Percentiles rank a stretch among this genome's conserved stretches.
Evolutionary conservation across 495 filamentous ascomycete species (phyloP).

Genomic region (Sordaria brevicollis): DNA sequence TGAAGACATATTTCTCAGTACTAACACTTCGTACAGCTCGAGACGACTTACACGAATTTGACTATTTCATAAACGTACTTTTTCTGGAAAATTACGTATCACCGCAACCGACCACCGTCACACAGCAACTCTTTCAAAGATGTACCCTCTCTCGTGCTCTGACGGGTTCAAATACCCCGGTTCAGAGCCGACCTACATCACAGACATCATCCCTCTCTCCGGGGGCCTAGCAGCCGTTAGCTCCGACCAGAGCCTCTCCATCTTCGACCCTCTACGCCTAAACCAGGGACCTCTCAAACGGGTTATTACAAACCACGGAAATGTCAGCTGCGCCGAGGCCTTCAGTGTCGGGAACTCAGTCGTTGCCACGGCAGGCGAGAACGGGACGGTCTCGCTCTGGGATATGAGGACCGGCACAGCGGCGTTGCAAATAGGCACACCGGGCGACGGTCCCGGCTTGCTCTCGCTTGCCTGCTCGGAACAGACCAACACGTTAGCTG

Average conservation of each 20-base stretch:
- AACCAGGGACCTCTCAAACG: slow-evolving; percentile 28
- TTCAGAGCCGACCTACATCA: slow-evolving; percentile 37
- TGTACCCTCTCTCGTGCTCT: slow-evolving; percentile 36
- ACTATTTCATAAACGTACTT: neutral
- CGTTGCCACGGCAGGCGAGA: slow-evolving; percentile 51
- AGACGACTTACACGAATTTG: neutral
- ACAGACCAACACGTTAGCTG: slow-evolving; percentile 50
- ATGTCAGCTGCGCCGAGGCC: slow-evolving; percentile 46
- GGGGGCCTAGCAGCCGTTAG: slow-evolving; percentile 37
- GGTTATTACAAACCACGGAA: slow-evolving; percentile 38
- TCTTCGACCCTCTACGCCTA: slow-evolving; percentile 41
- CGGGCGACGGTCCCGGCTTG: slow-evolving; percentile 39
- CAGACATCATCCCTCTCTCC: slow-evolving; percentile 36
- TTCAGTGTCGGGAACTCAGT: slow-evolving; percentile 30
- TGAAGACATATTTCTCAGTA: neutral
- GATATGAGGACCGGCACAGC: slow-evolving; percentile 38
- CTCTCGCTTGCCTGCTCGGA: slow-evolving; percentile 58
- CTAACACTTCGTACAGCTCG: neutral
- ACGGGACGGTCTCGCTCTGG: slow-evolving; percentile 48
- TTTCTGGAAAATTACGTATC: neutral
- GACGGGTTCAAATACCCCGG: slow-evolving; percentile 34
- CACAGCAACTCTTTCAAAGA: too few relatives aligned
- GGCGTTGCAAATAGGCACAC: slow-evolving; percentile 23
- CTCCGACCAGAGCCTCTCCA: slow-evolving; percentile 45
- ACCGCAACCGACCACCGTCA: too few relatives aligned